A percentile compares a stretch with the other conserved stretches of the same genome.
phyloP scores from a whole-genome alignment of 495 filamentous ascomycete species.

The Sporormia fimetaria region DNA sequence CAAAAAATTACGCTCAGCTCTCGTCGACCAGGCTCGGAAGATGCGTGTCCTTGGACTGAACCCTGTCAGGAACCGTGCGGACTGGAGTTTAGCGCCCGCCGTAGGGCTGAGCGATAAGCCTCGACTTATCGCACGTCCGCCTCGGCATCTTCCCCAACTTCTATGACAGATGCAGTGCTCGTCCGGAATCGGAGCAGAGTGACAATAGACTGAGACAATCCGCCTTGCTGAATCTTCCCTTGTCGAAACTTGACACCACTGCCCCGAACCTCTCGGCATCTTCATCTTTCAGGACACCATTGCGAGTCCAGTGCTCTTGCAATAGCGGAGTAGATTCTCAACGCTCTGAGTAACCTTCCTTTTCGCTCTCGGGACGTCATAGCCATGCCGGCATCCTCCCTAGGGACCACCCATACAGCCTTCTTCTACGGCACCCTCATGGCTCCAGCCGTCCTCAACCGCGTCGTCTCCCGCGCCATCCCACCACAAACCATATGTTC shows the following conservation, averaged over 20 bases:
- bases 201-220: no score
- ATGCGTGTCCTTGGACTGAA: no score
- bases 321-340: not conserved
- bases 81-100: constrained; percentile 17
- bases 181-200: no score
- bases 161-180: not conserved
- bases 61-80: no score
- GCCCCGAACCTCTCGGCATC: no score
- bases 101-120: constrained; percentile 17
- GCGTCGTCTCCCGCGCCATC: constrained; percentile 59
- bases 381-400: not conserved
- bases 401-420: constrained; percentile 34
- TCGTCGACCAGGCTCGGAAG: no score
- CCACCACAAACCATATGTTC: constrained; percentile 31
- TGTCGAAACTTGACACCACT: no score
- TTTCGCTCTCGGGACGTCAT: not conserved
- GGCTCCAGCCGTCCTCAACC: constrained; percentile 69
- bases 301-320: no score
- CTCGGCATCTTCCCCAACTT: not conserved
- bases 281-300: no score
- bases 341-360: not conserved
- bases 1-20: no score
- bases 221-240: no score
- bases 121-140: constrained; percentile 3
- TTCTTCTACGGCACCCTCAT: constrained; percentile 71